phyloP scores from a whole-genome alignment of 2,329 filamentous ascomycete genomes.

The Colletotrichum sp. region DNA sequence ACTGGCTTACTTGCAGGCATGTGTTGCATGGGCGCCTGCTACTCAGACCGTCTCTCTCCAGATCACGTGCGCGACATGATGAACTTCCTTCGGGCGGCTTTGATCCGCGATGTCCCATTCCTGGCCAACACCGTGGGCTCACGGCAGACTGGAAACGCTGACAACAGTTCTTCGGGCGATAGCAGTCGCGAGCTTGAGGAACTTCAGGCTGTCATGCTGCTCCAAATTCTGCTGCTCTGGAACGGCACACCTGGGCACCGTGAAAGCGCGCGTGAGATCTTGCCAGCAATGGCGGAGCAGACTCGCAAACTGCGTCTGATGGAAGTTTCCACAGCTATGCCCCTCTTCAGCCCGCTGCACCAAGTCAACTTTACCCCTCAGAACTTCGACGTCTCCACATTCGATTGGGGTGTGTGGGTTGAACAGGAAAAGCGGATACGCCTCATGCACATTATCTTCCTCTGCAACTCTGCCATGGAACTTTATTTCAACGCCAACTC shows the following conservation, averaged over 20 bases:
- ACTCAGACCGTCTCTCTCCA: slow-evolving; percentile 67
- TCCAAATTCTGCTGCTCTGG: slow-evolving; percentile 69
- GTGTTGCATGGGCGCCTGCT: slow-evolving; percentile 77
- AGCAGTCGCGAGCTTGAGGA: slow-evolving; percentile 60
- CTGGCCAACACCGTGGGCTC: slow-evolving; percentile 37
- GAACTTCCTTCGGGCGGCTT: slow-evolving; percentile 63
- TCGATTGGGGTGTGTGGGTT: slow-evolving; percentile 72
- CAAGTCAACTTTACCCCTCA: slow-evolving; percentile 54
- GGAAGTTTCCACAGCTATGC: slow-evolving; percentile 52
- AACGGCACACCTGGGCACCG: slow-evolving; percentile 72
- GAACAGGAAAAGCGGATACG: slow-evolving; percentile 74
- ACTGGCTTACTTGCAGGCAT: slow-evolving; percentile 72
- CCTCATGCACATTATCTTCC: slow-evolving; percentile 67
- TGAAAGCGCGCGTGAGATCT: slow-evolving; percentile 64
- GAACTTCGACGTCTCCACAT: slow-evolving; percentile 53
- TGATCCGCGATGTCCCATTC: slow-evolving; percentile 61
- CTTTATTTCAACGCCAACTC: slow-evolving; percentile 75
- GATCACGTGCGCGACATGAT: slow-evolving; percentile 71
- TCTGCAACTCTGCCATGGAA: slow-evolving; percentile 68
- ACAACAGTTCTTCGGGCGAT: slow-evolving; percentile 9
- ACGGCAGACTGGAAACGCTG: not conserved
- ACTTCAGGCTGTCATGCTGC: slow-evolving; percentile 68
- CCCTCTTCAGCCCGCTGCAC: slow-evolving; percentile 64
- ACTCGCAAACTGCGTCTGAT: slow-evolving; percentile 63
- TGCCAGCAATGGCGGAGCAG: slow-evolving; percentile 60